These are phyloP conservation scores for Tulasnella sp. DNA, from an alignment of 768 basidiomycete species.

Conservation along the genomic window DNA sequence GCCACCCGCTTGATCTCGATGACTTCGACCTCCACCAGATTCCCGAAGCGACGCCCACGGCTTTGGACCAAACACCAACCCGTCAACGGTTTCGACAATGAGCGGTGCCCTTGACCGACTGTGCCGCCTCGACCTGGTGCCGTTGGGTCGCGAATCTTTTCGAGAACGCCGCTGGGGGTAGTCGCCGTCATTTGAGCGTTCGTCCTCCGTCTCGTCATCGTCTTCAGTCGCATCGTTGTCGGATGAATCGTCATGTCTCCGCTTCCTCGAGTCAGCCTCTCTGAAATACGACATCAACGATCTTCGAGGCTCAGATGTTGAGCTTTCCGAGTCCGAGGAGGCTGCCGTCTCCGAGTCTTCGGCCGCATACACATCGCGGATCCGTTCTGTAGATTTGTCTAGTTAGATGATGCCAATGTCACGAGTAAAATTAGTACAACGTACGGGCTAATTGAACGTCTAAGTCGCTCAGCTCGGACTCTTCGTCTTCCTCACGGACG, in stretches of 20 bases:
- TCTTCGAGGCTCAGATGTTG: background rate
- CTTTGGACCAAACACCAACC: background rate
- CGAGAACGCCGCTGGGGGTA: background rate
- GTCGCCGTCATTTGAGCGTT: background rate
- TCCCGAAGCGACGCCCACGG: background rate
- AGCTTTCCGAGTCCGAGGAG: conserved; percentile 7
- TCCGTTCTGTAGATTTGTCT: background rate
- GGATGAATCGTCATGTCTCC: background rate
- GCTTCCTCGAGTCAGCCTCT: background rate
- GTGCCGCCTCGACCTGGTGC: background rate
- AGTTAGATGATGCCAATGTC: background rate
- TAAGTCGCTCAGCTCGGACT: conserved; percentile 25
- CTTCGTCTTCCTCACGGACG: conserved; percentile 26
- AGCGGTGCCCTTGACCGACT: background rate
- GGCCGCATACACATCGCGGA: background rate
- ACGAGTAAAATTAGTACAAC: conserved; percentile 3
- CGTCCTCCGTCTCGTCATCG: conserved; percentile 6
- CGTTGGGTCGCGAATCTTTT: background rate
- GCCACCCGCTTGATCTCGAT: background rate
- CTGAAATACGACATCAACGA: conserved; percentile 7
- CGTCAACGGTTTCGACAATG: background rate
- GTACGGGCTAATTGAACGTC: conserved; percentile 28
- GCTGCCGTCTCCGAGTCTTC: background rate
- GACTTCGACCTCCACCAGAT: background rate
- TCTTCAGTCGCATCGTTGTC: background rate